A percentile compares a stretch with the other conserved stretches of the same genome.
phyloP scores from a whole-genome alignment of 345 rosid species.

The Carallia pectinifolia region DNA sequence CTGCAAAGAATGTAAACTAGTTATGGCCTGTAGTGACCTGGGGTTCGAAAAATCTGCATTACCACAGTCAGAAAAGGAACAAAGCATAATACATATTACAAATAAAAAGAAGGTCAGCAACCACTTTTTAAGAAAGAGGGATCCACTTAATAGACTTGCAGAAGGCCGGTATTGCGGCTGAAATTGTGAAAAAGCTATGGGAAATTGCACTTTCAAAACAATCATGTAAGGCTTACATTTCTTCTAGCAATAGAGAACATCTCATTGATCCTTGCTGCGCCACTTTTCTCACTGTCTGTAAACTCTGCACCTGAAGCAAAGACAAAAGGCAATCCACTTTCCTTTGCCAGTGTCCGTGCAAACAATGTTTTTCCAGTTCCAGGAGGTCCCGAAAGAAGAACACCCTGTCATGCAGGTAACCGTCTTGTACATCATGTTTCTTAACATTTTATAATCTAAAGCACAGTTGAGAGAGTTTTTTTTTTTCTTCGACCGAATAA shows the following conservation, averaged over 20 bases:
- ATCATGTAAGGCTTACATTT: slow-evolving; percentile 56
- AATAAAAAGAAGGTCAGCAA: too few species aligned
- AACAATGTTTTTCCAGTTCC: slow-evolving; percentile 98
- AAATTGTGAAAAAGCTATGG: neutral
- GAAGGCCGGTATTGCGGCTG: too few species aligned
- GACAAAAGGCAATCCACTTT: slow-evolving; percentile 93
- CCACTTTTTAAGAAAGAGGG: too few species aligned
- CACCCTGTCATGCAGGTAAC: slow-evolving; percentile 59
- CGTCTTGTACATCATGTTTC: slow-evolving; percentile 5
- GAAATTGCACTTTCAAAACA: neutral
- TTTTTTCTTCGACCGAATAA: slow-evolving; percentile 2
- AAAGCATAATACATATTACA: too few species aligned
- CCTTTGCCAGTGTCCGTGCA: slow-evolving; percentile 92
- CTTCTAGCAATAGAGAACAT: slow-evolving; percentile 89
- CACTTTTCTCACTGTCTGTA: slow-evolving; percentile 89
- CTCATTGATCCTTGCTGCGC: slow-evolving; percentile 86
- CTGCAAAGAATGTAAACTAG: slow-evolving; percentile 32
- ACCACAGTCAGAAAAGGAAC: neutral
- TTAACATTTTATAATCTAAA: neutral
- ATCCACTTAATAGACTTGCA: too few species aligned
- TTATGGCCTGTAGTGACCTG: neutral
- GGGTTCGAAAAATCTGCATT: neutral
- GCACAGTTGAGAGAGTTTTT: neutral
- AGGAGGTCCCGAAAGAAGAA: slow-evolving; percentile 97
- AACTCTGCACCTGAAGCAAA: slow-evolving; percentile 98